Percentiles rank a stretch among this genome's conserved stretches.
Evolutionary conservation across 179 eudicot genomes (phyloP).

Genomic region (Beta corolliflora): DNA sequence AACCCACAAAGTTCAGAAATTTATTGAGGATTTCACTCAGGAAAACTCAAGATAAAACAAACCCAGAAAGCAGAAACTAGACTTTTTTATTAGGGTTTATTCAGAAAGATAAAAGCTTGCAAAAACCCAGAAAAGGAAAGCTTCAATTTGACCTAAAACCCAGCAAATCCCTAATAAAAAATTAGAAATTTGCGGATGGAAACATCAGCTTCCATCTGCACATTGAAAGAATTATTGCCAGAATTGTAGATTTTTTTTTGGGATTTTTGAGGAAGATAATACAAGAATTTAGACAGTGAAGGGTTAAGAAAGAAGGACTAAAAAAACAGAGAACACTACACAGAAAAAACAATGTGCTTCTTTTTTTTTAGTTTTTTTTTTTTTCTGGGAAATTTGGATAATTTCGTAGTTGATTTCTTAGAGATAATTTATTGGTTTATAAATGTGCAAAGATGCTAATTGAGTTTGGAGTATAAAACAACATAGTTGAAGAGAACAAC

Average conservation of each 20-base stretch:
- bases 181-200: conserved; percentile 28
- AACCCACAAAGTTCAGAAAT: neutral
- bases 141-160: conserved; percentile 23
- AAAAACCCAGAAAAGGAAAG: conserved; percentile 19
- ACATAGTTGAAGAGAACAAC: neutral
- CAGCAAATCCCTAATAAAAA: conserved; percentile 2
- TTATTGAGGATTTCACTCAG: neutral
- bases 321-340: neutral
- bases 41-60: neutral
- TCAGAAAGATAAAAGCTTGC: neutral
- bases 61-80: neutral
- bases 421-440: neutral
- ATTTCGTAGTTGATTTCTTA: neutral
- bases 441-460: conserved; percentile 11
- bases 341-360: conserved; percentile 24
- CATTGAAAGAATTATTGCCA: conserved; percentile 17
- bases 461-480: neutral
- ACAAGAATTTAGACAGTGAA: neutral
- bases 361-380: neutral
- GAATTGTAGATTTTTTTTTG: neutral
- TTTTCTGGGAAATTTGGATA: no score
- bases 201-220: conserved; percentile 52
- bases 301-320: neutral
- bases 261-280: neutral
- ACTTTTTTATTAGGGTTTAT: neutral